These are phyloP conservation scores for Wickerhamiella kurtzmanii DNA, from an alignment of 805 yeast species.

Conservation along the genomic window DNA sequence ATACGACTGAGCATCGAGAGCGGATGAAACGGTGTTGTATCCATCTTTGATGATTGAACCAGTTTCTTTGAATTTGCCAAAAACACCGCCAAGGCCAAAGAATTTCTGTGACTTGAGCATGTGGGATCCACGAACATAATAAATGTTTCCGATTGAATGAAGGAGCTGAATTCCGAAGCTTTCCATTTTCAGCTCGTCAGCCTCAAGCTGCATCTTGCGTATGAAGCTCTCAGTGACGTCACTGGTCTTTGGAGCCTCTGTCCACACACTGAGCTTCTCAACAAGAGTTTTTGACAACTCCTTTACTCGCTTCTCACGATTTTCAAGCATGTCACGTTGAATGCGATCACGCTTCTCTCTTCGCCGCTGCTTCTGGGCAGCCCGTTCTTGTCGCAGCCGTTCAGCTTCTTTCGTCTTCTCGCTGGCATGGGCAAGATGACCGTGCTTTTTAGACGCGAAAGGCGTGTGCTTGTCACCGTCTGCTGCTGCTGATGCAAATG, in stretches of 20 bases:
- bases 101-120: conserved; percentile 64
- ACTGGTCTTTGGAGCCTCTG: conserved; percentile 47
- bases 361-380: conserved; percentile 25
- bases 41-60: conserved; percentile 76
- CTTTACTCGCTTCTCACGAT: conserved; percentile 28
- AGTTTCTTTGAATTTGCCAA: conserved; percentile 69
- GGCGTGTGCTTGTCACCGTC: too few species aligned
- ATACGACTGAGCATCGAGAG: conserved; percentile 73
- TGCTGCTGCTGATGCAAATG: too few species aligned
- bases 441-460: too few species aligned
- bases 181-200: conserved; percentile 83
- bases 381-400: conserved; percentile 14
- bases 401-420: background rate
- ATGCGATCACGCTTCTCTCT: conserved; percentile 26
- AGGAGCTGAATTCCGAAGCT: conserved; percentile 86
- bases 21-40: conserved; percentile 65
- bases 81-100: conserved; percentile 75
- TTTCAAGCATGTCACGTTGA: conserved; percentile 32
- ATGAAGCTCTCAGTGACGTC: conserved; percentile 53
- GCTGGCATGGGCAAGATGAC: background rate
- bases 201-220: conserved; percentile 61
- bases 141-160: conserved; percentile 65
- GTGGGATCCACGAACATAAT: conserved; percentile 60
- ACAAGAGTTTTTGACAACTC: conserved; percentile 67
- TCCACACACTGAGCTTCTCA: conserved; percentile 48